Percentiles rank a stretch among this genome's conserved stretches.
These are phyloP conservation scores for Clavulina sp. DNA, from an alignment of 768 basidiomycete genomes.

Conservation along the genomic window DNA sequence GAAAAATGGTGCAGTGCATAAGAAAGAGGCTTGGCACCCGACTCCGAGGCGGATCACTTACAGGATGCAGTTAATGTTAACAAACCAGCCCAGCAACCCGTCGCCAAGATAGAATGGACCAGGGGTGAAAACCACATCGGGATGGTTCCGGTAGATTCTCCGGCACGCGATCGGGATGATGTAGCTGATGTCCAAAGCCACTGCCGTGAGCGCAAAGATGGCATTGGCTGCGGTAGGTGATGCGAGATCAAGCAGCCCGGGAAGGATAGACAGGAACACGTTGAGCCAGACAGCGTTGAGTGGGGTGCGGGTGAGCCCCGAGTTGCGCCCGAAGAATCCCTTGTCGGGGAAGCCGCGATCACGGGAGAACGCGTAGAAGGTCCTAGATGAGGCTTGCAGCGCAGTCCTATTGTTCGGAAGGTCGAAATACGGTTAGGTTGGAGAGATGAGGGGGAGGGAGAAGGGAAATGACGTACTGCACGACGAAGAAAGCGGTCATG, in stretches of 20 bases:
- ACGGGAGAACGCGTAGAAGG: slow-evolving; percentile 71
- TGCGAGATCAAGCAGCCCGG: slow-evolving; percentile 49
- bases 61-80: slow-evolving; percentile 44
- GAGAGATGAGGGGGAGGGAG: not conserved
- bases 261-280: slow-evolving; percentile 43
- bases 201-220: slow-evolving; percentile 66
- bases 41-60: slow-evolving; percentile 12
- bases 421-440: slow-evolving; percentile 2
- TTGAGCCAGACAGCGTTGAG: slow-evolving; percentile 60
- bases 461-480: slow-evolving; percentile 32
- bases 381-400: slow-evolving; percentile 66
- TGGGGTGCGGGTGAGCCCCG: slow-evolving; percentile 48
- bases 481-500: slow-evolving; percentile 74
- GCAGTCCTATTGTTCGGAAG: too few species aligned
- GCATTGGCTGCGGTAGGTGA: slow-evolving; percentile 61
- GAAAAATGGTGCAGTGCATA: not conserved
- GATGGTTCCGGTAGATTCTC: slow-evolving; percentile 48
- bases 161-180: slow-evolving; percentile 66
- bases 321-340: slow-evolving; percentile 58
- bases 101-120: slow-evolving; percentile 77
- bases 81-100: slow-evolving; percentile 40
- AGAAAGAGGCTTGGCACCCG: not conserved
- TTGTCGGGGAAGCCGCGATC: slow-evolving; percentile 65
- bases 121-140: slow-evolving; percentile 68
- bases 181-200: slow-evolving; percentile 50